phyloP scores from a whole-genome alignment of 2,329 filamentous ascomycete species.

The Diplodia intermedia region DNA sequence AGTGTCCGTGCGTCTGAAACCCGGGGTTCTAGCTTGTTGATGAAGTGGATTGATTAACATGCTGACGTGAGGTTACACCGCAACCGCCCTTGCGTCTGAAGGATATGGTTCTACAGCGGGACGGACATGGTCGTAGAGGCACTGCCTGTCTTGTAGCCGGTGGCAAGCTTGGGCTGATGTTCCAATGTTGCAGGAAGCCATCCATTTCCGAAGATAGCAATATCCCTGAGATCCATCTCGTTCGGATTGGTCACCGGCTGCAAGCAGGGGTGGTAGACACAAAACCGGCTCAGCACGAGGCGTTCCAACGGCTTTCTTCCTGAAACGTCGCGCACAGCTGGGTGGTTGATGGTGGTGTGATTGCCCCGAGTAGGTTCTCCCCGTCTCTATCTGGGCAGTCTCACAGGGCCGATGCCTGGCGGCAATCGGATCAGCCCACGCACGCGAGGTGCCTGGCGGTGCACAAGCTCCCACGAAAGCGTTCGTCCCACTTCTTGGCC shows the following conservation, averaged over 20 bases:
- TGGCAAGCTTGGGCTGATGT: background rate
- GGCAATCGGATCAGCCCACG: conserved; percentile 26
- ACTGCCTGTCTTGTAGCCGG: background rate
- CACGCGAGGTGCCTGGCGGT: background rate
- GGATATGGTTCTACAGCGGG: too few relatives aligned
- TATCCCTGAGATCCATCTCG: too few relatives aligned
- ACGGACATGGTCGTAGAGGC: too few relatives aligned
- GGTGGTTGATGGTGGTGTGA: background rate
- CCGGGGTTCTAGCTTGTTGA: background rate
- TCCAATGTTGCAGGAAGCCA: too few relatives aligned
- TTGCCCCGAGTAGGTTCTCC: background rate
- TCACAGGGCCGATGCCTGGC: background rate
- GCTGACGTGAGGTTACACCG: conserved; percentile 25
- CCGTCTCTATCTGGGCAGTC: background rate
- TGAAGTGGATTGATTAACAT: background rate
- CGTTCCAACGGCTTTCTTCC: background rate
- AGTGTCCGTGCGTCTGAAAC: background rate
- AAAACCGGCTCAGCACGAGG: background rate
- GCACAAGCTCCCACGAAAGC: background rate
- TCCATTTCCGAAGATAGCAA: too few relatives aligned
- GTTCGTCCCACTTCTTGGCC: conserved; percentile 7
- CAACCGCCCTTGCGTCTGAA: conserved; percentile 10
- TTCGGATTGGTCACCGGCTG: background rate
- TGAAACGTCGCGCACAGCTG: background rate
- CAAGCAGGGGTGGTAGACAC: background rate